These are phyloP conservation scores for Otatea glauca DNA, from an alignment of 176 grass and related monocot genomes.

Conservation along the genomic window DNA sequence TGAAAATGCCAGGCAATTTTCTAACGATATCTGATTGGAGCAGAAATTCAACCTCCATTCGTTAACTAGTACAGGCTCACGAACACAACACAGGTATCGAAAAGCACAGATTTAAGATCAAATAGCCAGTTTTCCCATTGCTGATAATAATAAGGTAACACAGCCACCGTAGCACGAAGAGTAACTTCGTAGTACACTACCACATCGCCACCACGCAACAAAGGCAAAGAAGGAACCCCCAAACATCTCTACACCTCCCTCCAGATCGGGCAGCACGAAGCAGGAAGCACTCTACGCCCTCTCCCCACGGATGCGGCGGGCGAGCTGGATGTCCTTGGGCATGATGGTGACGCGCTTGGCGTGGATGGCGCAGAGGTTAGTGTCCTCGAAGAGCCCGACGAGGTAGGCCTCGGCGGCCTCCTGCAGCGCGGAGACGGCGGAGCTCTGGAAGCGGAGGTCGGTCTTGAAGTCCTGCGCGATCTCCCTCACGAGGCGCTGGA, in stretches of 20 bases:
- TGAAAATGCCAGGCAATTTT: not conserved
- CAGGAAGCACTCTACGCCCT: constrained; percentile 40
- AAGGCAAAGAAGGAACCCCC: not conserved
- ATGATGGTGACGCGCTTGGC: constrained; percentile 82
- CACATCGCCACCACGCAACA: not conserved
- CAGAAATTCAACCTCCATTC: not conserved
- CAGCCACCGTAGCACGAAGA: not conserved
- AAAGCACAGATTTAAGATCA: not conserved
- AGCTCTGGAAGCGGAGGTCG: constrained; percentile 80
- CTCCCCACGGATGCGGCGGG: constrained; percentile 67
- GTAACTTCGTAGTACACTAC: not conserved
- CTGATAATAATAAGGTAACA: constrained; percentile 26
- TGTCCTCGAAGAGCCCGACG: constrained; percentile 75
- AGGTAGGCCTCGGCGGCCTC: constrained; percentile 77
- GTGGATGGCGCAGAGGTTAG: constrained; percentile 81
- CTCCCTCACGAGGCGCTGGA: constrained; percentile 68
- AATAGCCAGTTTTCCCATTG: not conserved
- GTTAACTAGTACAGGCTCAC: not conserved
- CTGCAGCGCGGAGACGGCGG: constrained; percentile 68
- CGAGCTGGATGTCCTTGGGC: constrained; percentile 79
- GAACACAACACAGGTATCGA: not conserved
- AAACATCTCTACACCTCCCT: not conserved
- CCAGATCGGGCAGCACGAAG: not conserved
- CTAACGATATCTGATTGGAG: too few relatives aligned
- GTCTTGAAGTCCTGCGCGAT: constrained; percentile 80